Evolutionary conservation across 2,329 filamentous ascomycete species (phyloP).

Genomic region (Phialocephala subalpina): DNA sequence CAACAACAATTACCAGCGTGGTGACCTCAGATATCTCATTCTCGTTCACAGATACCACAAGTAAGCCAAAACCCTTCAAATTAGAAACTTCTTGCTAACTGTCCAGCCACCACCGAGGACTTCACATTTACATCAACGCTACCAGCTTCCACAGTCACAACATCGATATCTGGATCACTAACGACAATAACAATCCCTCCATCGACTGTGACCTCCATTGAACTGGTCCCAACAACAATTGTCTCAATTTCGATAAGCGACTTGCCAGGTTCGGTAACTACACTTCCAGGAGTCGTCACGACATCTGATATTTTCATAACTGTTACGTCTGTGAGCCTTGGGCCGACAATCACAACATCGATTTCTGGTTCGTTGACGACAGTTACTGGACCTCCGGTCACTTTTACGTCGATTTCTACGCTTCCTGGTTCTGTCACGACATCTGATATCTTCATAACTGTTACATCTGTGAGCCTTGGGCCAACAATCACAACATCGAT

Average conservation of each 20-base stretch:
- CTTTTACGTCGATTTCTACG: background rate
- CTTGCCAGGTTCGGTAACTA: constrained; percentile 12
- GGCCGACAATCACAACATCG: constrained; percentile 15
- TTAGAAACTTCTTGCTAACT: background rate
- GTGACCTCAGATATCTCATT: background rate
- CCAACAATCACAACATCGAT: constrained; percentile 25
- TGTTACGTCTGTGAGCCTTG: background rate
- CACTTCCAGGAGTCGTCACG: too few relatives aligned
- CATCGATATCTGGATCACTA: constrained; percentile 22
- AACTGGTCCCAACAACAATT: constrained; percentile 16
- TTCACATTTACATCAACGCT: background rate
- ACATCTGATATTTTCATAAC: background rate
- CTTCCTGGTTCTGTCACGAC: constrained; percentile 9
- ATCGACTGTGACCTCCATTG: constrained; percentile 21
- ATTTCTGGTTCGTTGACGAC: constrained; percentile 21
- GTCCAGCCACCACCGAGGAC: background rate
- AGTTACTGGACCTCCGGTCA: background rate
- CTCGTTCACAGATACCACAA: background rate
- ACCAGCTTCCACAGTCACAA: background rate
- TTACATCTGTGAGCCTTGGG: background rate
- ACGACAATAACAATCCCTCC: constrained; percentile 11
- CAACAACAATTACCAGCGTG: background rate
- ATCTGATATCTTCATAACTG: background rate
- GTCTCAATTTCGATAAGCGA: constrained; percentile 8
- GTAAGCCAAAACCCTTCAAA: background rate